Evolutionary conservation across 257 asterid genomes (phyloP).

Genomic region (Henckelia pumila): DNA sequence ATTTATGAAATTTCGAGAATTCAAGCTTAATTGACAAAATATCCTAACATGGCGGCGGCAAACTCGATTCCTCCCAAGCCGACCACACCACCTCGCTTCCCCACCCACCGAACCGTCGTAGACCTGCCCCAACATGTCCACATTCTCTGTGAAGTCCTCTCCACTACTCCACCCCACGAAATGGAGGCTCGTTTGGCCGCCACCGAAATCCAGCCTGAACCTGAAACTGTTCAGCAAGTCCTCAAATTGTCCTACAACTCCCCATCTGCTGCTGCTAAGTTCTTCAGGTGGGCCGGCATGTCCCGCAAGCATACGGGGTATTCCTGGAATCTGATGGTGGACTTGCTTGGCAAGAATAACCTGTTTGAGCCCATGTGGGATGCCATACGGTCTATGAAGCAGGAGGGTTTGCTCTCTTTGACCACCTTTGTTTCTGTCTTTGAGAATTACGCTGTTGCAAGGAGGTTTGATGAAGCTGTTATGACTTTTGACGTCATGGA

Average conservation of each 20-base stretch:
- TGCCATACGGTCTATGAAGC: conserved; percentile 68
- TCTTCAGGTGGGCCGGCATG: conserved; percentile 68
- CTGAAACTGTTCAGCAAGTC: conserved; percentile 52
- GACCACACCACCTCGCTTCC: conserved; percentile 25
- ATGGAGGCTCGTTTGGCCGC: conserved; percentile 49
- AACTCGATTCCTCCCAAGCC: conserved; percentile 19
- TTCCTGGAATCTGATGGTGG: conserved; percentile 74
- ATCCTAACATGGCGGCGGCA: conserved; percentile 34
- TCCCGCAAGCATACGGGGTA: conserved; percentile 38
- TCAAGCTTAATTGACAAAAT: neutral
- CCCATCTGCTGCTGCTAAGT: conserved; percentile 56
- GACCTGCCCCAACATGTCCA: conserved; percentile 39
- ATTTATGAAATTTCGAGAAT: neutral
- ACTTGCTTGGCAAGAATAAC: conserved; percentile 64
- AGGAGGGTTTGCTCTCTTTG: conserved; percentile 54
- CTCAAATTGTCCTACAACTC: conserved; percentile 47
- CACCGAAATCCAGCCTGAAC: conserved; percentile 42
- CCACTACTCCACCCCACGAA: conserved; percentile 37
- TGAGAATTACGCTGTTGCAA: conserved; percentile 56
- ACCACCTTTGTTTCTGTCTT: conserved; percentile 64
- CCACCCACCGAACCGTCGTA: conserved; percentile 34
- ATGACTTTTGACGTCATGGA: conserved; percentile 69
- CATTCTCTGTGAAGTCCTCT: conserved; percentile 51
- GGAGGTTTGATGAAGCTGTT: conserved; percentile 58
- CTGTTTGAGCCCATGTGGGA: conserved; percentile 81